These are phyloP conservation scores for Naganishia vishniacii DNA, from an alignment of 768 basidiomycete genomes.

Conservation along the genomic window DNA sequence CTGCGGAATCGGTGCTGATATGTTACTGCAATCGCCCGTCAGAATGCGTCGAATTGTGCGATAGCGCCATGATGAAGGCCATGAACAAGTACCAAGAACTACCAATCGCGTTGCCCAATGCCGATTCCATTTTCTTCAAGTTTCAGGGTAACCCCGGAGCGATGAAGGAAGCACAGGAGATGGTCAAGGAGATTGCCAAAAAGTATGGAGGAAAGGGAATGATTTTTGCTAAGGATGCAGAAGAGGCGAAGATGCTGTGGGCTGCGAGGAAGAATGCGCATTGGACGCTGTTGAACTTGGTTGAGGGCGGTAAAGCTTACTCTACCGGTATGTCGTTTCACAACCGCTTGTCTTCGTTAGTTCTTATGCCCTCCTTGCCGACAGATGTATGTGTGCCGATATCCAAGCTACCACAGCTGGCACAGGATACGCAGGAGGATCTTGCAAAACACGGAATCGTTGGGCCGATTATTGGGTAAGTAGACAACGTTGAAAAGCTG, in stretches of 20 bases:
- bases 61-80: constrained; percentile 69
- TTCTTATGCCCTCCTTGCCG: background rate
- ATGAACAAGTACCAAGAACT: constrained; percentile 28
- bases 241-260: constrained; percentile 74
- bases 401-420: constrained; percentile 48
- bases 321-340: constrained; percentile 62
- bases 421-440: constrained; percentile 71
- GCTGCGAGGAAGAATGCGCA: constrained; percentile 78
- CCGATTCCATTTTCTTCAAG: constrained; percentile 85
- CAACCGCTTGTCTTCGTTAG: background rate
- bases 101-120: constrained; percentile 56
- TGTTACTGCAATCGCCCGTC: no score
- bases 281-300: constrained; percentile 61
- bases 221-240: constrained; percentile 65
- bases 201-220: constrained; percentile 66
- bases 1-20: constrained; percentile 10
- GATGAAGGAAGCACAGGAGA: constrained; percentile 56
- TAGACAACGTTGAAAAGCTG: background rate
- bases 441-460: constrained; percentile 55
- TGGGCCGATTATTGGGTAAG: constrained; percentile 51
- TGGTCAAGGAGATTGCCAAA: constrained; percentile 60
- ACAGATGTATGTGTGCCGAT: constrained; percentile 55
- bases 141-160: constrained; percentile 68
- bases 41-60: constrained; percentile 86
- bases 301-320: constrained; percentile 67